Evolutionary conservation across 768 basidiomycete genomes (phyloP), one percentile per base, ranked within the genome.

Genomic region (Leccinum boreale): DNA sequence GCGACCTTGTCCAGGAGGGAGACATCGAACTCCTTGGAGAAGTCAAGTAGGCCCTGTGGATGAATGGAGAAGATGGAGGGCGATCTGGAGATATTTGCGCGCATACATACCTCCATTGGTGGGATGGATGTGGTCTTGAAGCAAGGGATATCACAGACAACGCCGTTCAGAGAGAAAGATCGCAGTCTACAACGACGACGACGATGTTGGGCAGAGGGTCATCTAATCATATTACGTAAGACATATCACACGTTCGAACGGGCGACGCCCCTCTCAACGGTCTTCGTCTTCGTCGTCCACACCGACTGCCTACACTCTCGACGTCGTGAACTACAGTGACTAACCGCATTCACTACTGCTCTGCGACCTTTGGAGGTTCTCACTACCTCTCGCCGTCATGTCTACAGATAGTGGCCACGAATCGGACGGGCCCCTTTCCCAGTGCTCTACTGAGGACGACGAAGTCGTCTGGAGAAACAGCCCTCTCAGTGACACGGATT

Each of bases 1-100:
- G 94, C 92, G 67, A 98, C 92, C 75, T 87, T 90, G 78, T 99
- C 97, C 75, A 98, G 81, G 61, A 98, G 82, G 60, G 80, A 75
- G 73, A 97, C 87, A 82, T 98, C 94, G 75, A 98, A 92, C 68
- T 96, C 94, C 67, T 83, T 85, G 65, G 87, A 87, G 80, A 95
- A 94, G 82, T 97, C 94, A 72, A 97, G 89, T 66, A 97, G 81
- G 74, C 80, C 85, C 94, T 97, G 53, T 17, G 31, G 59, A 51
- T 48, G 50, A 28, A 31, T 3, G 23, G 50, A 59, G 60, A 66
- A 50, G 31, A 53, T 26, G 28, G 42, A 50, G n/a, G 36, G 23
- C 36, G 52, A 55, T 59, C 49, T 24, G 31, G 31, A 50, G 47
- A n/a, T 33, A 14, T 26, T 6, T 9, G 42, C 0, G 28, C 42